phyloP scores from a whole-genome alignment of 2,329 filamentous ascomycete species.

The Penicillium sp. region DNA sequence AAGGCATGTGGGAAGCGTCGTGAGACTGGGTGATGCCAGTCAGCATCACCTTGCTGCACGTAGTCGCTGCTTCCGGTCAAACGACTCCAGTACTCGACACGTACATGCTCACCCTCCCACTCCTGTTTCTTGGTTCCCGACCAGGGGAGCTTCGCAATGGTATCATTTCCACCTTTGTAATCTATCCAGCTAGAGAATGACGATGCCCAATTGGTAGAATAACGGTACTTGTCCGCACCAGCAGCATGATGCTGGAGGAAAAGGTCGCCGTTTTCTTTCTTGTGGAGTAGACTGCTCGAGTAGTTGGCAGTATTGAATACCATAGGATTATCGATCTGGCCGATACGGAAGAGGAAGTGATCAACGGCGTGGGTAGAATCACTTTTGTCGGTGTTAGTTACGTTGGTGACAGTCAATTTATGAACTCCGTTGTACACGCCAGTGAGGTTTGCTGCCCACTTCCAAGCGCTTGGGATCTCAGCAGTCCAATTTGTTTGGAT shows the following conservation, averaged over 20 bases:
- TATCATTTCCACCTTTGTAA: slow-evolving; percentile 54
- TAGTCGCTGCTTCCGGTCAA: slow-evolving; percentile 60
- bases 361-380: slow-evolving; percentile 55
- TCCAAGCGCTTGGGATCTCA: slow-evolving; percentile 55
- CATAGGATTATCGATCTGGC: slow-evolving; percentile 58
- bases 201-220: slow-evolving; percentile 62
- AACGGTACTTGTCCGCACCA: slow-evolving; percentile 63
- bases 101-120: slow-evolving; percentile 63
- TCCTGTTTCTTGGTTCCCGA: slow-evolving; percentile 56
- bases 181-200: slow-evolving; percentile 59
- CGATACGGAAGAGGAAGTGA: slow-evolving; percentile 63
- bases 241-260: slow-evolving; percentile 59
- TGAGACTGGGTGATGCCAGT: slow-evolving; percentile 38
- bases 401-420: slow-evolving; percentile 57
- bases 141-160: slow-evolving; percentile 54
- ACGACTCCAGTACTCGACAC: slow-evolving; percentile 63
- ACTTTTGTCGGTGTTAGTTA: slow-evolving; percentile 41
- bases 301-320: slow-evolving; percentile 61
- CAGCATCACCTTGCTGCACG: slow-evolving; percentile 58
- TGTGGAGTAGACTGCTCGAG: slow-evolving; percentile 53
- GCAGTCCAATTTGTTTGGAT: slow-evolving; percentile 46
- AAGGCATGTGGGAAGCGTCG: slow-evolving; percentile 63
- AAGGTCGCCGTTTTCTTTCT: slow-evolving; percentile 45
- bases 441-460: slow-evolving; percentile 52
- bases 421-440: slow-evolving; percentile 63